phyloP scores from a whole-genome alignment of 2,329 filamentous ascomycete genomes.

The Aphanocladium album region DNA sequence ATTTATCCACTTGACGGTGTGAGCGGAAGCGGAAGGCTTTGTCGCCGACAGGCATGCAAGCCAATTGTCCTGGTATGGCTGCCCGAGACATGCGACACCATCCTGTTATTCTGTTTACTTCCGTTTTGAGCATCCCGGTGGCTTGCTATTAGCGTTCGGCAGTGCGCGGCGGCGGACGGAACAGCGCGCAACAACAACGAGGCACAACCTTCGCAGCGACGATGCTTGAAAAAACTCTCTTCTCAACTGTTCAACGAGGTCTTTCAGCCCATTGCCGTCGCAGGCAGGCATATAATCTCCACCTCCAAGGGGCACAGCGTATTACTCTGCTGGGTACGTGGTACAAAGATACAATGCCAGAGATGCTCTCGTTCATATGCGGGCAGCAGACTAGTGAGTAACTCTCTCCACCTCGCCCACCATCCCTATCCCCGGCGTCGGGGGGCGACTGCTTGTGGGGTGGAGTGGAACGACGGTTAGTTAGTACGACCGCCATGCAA shows the following conservation, averaged over 20 bases:
- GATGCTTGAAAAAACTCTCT: not conserved
- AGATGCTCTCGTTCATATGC: not conserved
- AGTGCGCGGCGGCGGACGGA: not conserved
- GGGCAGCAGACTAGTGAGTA: not conserved
- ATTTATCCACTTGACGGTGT: not conserved
- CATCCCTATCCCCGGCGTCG: conserved; percentile 1
- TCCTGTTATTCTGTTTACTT: not conserved
- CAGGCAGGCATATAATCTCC: not conserved
- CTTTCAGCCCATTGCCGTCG: not conserved
- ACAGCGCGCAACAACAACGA: not conserved
- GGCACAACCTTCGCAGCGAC: not conserved
- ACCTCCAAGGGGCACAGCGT: not conserved
- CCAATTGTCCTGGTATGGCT: conserved; percentile 5
- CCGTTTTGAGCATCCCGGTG: conserved; percentile 12
- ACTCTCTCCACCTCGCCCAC: conserved; percentile 9
- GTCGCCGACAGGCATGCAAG: conserved; percentile 4
- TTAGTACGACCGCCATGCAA: not conserved
- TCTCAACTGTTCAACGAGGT: not conserved
- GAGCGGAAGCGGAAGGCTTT: not conserved
- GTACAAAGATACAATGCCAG: not conserved
- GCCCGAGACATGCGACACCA: conserved; percentile 2
- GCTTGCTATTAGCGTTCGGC: not conserved
- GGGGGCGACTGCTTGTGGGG: conserved; percentile 4
- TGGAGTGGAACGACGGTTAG: conserved; percentile 3
- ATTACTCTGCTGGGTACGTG: not conserved